A percentile compares a stretch with the other conserved stretches of the same genome.
Conservation (phyloP, 2,329 filamentous ascomycete genomes). For the Penicillium sp. region DNA sequence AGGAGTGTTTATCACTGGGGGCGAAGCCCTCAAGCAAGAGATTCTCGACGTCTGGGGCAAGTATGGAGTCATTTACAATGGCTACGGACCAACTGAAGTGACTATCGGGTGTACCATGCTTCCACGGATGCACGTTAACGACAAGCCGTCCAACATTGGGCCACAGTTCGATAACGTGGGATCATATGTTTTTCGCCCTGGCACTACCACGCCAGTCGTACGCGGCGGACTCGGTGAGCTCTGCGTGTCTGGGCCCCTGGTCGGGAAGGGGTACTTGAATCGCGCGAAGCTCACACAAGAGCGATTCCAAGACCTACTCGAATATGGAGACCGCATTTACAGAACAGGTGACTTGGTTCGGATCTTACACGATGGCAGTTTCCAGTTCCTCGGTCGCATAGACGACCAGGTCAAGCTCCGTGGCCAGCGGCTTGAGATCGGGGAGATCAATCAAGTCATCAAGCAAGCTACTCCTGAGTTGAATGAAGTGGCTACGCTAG, state of each 20-base stretch:
- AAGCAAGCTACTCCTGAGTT: constrained; percentile 58
- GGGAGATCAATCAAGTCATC: constrained; percentile 85
- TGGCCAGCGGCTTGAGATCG: constrained; percentile 83
- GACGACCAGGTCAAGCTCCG: constrained; percentile 92
- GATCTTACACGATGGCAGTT: constrained; percentile 73
- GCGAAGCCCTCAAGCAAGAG: constrained; percentile 83
- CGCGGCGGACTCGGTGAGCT: constrained; percentile 81
- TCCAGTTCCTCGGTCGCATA: constrained; percentile 81
- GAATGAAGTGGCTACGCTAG: constrained; percentile 71
- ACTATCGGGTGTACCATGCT: constrained; percentile 93
- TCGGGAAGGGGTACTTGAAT: constrained; percentile 86
- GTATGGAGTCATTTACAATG: constrained; percentile 80
- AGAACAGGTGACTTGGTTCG: constrained; percentile 86
- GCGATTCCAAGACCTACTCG: constrained; percentile 66
- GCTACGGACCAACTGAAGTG: constrained; percentile 86
- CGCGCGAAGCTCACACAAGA: constrained; percentile 72
- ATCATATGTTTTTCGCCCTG: constrained; percentile 70
- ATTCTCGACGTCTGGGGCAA: constrained; percentile 84
- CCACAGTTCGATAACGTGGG: constrained; percentile 84
- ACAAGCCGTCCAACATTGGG: constrained; percentile 84
- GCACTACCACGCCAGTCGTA: constrained; percentile 68
- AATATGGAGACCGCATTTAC: constrained; percentile 66
- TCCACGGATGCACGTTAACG: constrained; percentile 72
- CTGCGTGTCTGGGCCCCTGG: constrained; percentile 80
- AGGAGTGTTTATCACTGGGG: constrained; percentile 90